A percentile compares a stretch with the other conserved stretches of the same genome.
Conservation (phyloP, 2,329 filamentous ascomycete species). For the Botryosphaeria agaves region DNA sequence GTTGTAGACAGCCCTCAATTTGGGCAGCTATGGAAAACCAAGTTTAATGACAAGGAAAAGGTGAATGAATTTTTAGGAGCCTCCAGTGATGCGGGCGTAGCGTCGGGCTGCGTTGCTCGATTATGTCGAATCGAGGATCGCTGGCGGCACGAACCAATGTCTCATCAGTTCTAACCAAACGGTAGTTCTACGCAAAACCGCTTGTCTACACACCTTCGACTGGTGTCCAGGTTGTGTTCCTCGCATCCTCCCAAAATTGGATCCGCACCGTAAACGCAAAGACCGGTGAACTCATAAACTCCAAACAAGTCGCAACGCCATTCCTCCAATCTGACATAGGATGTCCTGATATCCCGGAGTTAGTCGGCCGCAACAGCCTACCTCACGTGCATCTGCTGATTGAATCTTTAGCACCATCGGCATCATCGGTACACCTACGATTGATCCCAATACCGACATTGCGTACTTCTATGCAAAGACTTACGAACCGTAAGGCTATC, state of each 20-base stretch:
- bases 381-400: slow-evolving; percentile 7
- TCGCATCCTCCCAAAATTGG: slow-evolving; percentile 21
- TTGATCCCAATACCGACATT: slow-evolving; percentile 10
- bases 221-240: slow-evolving; percentile 14
- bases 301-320: slow-evolving; percentile 24
- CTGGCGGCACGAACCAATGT: neutral
- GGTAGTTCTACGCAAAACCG: slow-evolving; percentile 33
- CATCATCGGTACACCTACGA: slow-evolving; percentile 9
- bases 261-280: slow-evolving; percentile 22
- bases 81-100: no score
- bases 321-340: slow-evolving; percentile 32
- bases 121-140: no score
- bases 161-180: no score
- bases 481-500: slow-evolving; percentile 10
- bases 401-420: slow-evolving; percentile 6
- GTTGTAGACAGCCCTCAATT: slow-evolving; percentile 17
- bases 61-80: no score
- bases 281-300: slow-evolving; percentile 20
- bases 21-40: slow-evolving; percentile 19
- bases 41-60: slow-evolving; percentile 15
- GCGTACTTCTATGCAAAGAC: slow-evolving; percentile 13
- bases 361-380: slow-evolving; percentile 6
- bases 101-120: no score
- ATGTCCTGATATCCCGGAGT: slow-evolving; percentile 32
- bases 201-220: slow-evolving; percentile 23